Evolutionary conservation across 179 eudicot genomes (phyloP), one percentile per base, ranked within the genome.

Genomic region (Silene coronaria): DNA sequence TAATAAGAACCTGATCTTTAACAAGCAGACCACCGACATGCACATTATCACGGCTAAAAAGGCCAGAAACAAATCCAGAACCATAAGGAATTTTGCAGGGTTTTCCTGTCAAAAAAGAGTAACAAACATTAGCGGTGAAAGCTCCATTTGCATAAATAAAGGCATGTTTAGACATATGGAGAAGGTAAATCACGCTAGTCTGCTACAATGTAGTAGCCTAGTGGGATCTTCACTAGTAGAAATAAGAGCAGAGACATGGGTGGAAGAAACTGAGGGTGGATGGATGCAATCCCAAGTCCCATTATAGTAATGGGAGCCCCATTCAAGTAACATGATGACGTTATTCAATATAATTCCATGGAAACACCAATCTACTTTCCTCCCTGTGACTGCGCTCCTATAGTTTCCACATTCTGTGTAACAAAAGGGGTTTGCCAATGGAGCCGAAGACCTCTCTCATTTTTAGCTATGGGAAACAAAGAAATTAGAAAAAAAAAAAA

Each of bases 11-110:
- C 83, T 87, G 90, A 19, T 87, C 73, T 65, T 71, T 34, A 30
- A 87, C 76, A 55, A 81, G 28, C 26, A 76, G 57, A 42, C 71
- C 80, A 10, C 88, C 90, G 55, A 87, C 76, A 70, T 26, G 36
- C 27, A 80, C 77, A 69, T 80, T 64, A 57, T 85, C 90, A 48
- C 80, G 81, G 76, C 84, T 80, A 53, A 85, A 78, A 51, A 74
- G 71, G 64, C 88, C 88, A 48, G 30, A 28, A 42, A 85, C 75
- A n/a, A 45, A 80, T 76, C 85, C 84, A 23, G 81, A 70, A 55
- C 85, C 85, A 36, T 83, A 83, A 36, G 65, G 82, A 19, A 85
- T 82, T 72, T 85, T 83, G 79, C 81, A 76, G 70, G 70, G 8
- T 66, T 53, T 76, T 64, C 88, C 90, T 85, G 81, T 28, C n/a